Conservation (phyloP, 768 basidiomycete genomes). For the Boletus sensibilis region DNA sequence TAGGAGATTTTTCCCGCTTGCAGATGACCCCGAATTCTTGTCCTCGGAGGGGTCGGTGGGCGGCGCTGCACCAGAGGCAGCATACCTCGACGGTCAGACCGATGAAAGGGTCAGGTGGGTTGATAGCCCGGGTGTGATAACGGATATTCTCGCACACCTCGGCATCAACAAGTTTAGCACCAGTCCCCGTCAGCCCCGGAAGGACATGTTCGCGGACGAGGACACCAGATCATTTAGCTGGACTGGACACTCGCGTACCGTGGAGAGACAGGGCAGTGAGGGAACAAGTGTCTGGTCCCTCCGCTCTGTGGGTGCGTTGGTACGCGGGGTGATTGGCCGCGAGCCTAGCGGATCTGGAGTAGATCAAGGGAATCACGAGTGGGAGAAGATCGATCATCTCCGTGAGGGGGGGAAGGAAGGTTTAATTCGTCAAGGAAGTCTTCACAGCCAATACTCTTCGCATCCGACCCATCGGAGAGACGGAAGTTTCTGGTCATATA, state of each 20-base stretch:
- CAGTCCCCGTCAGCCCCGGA: conserved; percentile 35
- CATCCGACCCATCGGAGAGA: conserved; percentile 13
- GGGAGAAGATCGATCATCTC: conserved; percentile 21
- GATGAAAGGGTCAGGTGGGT: neutral
- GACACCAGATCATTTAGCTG: conserved; percentile 53
- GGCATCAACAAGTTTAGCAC: conserved; percentile 19
- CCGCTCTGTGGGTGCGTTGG: conserved; percentile 37
- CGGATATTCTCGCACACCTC: conserved; percentile 22
- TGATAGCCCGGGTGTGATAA: conserved; percentile 6
- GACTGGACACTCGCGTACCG: conserved; percentile 13
- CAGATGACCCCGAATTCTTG: conserved; percentile 18
- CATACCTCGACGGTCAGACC: conserved; percentile 1
- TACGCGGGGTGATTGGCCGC: conserved; percentile 29
- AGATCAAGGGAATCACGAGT: conserved; percentile 13
- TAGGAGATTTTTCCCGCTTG: conserved; percentile 20
- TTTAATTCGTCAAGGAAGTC: conserved; percentile 22
- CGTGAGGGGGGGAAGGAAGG: conserved; percentile 16
- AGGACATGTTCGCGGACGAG: conserved; percentile 79
- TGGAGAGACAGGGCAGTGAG: conserved; percentile 39
- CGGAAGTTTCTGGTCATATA: conserved; percentile 37
- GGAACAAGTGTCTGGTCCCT: conserved; percentile 55
- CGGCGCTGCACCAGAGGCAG: conserved; percentile 6
- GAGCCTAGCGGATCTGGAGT: conserved; percentile 27
- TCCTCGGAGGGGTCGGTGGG: conserved; percentile 6
- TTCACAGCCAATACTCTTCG: conserved; percentile 5